phyloP scores from a whole-genome alignment of 331 rosid species.

The Pyracantha coccinea region DNA sequence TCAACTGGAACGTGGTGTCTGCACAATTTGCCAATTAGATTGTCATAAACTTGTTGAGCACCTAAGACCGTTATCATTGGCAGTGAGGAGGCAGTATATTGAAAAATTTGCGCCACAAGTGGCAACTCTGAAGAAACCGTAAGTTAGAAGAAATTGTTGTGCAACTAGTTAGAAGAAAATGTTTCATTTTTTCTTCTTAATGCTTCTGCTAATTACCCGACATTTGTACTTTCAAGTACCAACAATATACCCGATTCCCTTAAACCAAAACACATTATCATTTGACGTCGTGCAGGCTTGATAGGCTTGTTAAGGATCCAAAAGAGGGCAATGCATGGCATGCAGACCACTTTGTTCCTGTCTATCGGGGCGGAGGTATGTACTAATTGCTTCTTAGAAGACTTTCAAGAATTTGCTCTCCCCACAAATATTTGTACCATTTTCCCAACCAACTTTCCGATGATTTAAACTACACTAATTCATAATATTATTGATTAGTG shows the following conservation, averaged over 20 bases:
- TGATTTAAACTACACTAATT: no score
- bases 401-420: not conserved
- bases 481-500: no score
- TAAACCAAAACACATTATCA: not conserved
- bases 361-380: conserved; percentile 91
- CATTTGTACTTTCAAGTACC: not conserved
- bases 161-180: not conserved
- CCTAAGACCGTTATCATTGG: conserved; percentile 62
- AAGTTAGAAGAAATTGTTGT: conserved; percentile 21
- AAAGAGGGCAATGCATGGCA: conserved; percentile 94
- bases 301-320: conserved; percentile 75
- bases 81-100: conserved; percentile 50
- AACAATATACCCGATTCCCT: conserved; percentile 1
- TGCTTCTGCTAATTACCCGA: not conserved
- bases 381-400: conserved; percentile 4
- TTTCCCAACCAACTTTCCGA: not conserved
- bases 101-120: conserved; percentile 76
- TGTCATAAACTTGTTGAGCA: conserved; percentile 78
- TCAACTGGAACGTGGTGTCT: conserved; percentile 78
- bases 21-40: conserved; percentile 75
- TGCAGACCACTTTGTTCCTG: conserved; percentile 94
- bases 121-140: conserved; percentile 56
- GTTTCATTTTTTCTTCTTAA: not conserved
- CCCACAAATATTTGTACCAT: not conserved
- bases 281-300: conserved; percentile 43